Evolutionary conservation across 176 grass and related monocot species (phyloP).

Genomic region (Carex kokanica): DNA sequence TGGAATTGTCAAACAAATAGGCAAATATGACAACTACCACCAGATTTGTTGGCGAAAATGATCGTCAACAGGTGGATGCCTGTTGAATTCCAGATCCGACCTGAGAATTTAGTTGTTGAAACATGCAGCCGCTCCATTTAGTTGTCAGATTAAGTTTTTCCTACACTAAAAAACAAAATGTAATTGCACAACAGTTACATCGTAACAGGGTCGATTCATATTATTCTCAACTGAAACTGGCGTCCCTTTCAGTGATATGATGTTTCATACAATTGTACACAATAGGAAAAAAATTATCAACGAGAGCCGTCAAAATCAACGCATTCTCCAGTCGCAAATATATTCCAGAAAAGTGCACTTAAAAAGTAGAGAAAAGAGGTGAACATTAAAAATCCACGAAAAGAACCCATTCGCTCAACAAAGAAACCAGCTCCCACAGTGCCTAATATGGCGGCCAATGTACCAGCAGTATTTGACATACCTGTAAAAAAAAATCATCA

Average conservation of each 20-base stretch:
- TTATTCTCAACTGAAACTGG: neutral
- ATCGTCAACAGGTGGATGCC: neutral
- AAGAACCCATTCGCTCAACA: conserved; percentile 90
- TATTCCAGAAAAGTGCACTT: conserved; percentile 81
- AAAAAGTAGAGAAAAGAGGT: conserved; percentile 80
- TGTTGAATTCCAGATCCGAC: neutral
- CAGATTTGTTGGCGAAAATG: neutral
- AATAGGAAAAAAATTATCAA: conserved; percentile 13
- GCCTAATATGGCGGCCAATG: conserved; percentile 86
- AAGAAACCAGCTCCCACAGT: conserved; percentile 96
- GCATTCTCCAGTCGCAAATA: conserved; percentile 88
- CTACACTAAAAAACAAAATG: neutral
- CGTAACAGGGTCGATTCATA: neutral
- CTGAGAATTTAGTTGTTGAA: neutral
- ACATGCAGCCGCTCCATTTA: neutral
- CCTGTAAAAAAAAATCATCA: conserved; percentile 42
- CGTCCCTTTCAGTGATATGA: neutral
- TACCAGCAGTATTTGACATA: conserved; percentile 94
- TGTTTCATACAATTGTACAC: conserved; percentile 12
- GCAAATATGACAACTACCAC: neutral
- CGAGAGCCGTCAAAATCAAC: conserved; percentile 61
- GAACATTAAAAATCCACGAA: conserved; percentile 76
- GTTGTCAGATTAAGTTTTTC: neutral
- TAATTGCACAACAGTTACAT: neutral
- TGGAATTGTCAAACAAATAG: neutral